Evolutionary conservation across 208 protist species (phyloP), one percentile per base, ranked within the genome.

Genomic region (Trypanosoma theileri): DNA sequence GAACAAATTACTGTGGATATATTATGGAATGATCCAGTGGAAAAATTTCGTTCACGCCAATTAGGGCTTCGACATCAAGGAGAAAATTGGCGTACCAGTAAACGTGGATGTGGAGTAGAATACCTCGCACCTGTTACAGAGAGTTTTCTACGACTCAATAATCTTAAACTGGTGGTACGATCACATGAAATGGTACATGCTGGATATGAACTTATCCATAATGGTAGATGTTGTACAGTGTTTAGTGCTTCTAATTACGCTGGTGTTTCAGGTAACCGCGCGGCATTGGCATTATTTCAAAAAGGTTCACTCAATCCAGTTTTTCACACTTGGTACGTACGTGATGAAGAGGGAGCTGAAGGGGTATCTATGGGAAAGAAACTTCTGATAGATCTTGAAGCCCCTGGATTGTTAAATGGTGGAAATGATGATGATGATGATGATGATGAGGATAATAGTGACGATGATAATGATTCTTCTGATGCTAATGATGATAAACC

Each of bases 21-120:
- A 41, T 80, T 99, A n/a, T 99, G 99, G 99, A 98, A 97, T 45
- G 99, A 99, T 79, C 99, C 99, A 44, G 93, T 82, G 19, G 98
- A 80, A 82, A 85, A 89, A 73, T 81, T 88, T 54, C 75, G 96
- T 82, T 86, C 91, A 1, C 81, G 89, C 1, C 75, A 86, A 70
- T 71, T 94, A 13, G 89, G 89, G 44, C 59, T 71, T 31, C 69
- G 78, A 14, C 81, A 91, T 50, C 85, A 91, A 61, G 95, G 79
- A 69, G 85, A 65, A 79, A 96, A 64, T 71, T 99, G 97, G 96
- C 97, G 96, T 42, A 97, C 96, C 62, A 99, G 99, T 78, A 99
- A 99, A 59, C 95, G 98, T 46, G 98, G 98, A 54, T 98, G 99
- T 42, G 99, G 98, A 0, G 98, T 96, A 53, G 98, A 98, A 26